Conservation (phyloP, 73 alveolate species). For the Tetrahymena malaccensis region DNA sequence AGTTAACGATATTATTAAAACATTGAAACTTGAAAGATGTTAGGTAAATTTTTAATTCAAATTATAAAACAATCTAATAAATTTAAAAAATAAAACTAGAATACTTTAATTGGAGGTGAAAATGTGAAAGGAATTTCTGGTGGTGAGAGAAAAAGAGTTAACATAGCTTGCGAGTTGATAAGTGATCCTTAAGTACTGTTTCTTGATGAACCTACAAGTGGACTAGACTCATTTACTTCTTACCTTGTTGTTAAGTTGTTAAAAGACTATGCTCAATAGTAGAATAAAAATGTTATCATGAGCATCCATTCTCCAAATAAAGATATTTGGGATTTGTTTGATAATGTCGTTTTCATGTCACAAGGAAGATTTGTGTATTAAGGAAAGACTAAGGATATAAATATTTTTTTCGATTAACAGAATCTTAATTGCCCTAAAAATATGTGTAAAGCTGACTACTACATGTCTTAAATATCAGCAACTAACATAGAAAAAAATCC, state of each 20-base stretch:
- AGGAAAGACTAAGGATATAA: neutral
- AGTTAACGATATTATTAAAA: constrained; percentile 14
- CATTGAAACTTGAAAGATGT: neutral
- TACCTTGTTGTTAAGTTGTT: constrained; percentile 13
- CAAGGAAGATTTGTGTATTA: neutral
- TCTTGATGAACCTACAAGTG: constrained; percentile 38
- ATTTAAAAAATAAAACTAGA: neutral
- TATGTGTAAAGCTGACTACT: constrained; percentile 67
- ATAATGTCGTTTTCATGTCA: neutral
- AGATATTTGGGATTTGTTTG: neutral
- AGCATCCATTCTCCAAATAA: neutral
- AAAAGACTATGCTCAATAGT: constrained; percentile 1
- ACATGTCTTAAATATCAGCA: constrained; percentile 22
- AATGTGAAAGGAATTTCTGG: constrained; percentile 35
- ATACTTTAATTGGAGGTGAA: constrained; percentile 28
- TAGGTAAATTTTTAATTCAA: neutral
- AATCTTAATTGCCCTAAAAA: constrained; percentile 57
- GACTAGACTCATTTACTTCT: constrained; percentile 34
- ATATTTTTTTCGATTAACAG: constrained; percentile 31
- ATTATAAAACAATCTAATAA: neutral
- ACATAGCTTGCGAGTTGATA: constrained; percentile 20
- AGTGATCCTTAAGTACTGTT: constrained; percentile 27
- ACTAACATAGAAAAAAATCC: neutral
- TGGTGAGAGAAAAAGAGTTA: constrained; percentile 33
- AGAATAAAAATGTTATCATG: neutral